Evolutionary conservation across 169 alveolate species (phyloP), one percentile per base, ranked within the genome.

Genomic region (Eimeria praecox): DNA sequence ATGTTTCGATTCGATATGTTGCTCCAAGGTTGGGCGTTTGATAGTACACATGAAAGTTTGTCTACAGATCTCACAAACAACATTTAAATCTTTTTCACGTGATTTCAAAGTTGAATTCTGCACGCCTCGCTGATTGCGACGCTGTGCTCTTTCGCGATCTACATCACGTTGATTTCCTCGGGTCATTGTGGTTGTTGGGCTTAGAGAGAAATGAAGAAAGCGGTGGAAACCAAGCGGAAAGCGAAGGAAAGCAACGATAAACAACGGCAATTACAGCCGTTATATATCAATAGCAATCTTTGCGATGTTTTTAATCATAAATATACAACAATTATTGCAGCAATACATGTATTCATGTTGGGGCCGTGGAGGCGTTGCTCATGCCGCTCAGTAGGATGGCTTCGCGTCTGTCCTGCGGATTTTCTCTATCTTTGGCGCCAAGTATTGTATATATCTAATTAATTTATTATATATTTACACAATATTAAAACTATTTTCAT

Each of bases 151-250:
- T 35, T 96, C 97, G 88, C 98, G 96, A 54, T 97, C 98, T 64
- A 97, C 97, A 59, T 97, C 98, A 42, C 98, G 95, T 93, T 97
- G 98, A 77, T 97, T 97, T 33, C 98, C 98, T 42, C 98, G 95
- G 6, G 98, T 96, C 98, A 97, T 97, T 80, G 94, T 56, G 94
- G 38, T n/a, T 40, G 95, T 8, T 30, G 24, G 30, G 77, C 42
- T 2, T 22, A 64, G 77, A 30, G 14, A 9, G n/a, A 64, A 64
- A 52, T 14, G 59, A 52, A 52, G 59, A 52, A 52, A 52, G 59
- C 59, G 59, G 14, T 9, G 59, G 59, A 52, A 52, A 14, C 20
- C 59, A 52, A 85, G n/a, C n/a, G n/a, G n/a, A n/a, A 52, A 52
- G 59, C 59, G 59, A 52, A 52, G 59, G 59, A 52, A 52, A 14